Conservation (phyloP, 2,329 filamentous ascomycete species). For the Fusarium kyushuense region DNA sequence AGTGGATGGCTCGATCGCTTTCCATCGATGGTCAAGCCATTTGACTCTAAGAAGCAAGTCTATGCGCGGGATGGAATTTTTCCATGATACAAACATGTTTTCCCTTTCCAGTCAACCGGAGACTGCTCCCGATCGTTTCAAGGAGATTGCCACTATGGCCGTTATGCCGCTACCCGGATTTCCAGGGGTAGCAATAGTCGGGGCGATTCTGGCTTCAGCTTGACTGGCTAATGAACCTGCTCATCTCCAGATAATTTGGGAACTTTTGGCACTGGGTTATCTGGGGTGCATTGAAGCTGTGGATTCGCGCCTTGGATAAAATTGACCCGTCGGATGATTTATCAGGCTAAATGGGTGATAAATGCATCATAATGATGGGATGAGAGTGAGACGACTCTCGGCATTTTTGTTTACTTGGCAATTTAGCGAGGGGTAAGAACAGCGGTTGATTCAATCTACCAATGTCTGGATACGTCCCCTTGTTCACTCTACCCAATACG, state of each 20-base stretch:
- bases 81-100: neutral
- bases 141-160: neutral
- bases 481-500: neutral
- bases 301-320: neutral
- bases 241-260: neutral
- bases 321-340: neutral
- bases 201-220: neutral
- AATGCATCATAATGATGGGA: neutral
- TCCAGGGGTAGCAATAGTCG: neutral
- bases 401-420: constrained; percentile 9
- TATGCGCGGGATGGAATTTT: neutral
- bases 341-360: neutral
- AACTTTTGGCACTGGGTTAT: neutral
- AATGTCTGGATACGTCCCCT: neutral
- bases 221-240: neutral
- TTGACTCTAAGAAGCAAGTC: neutral
- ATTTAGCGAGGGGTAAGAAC: neutral
- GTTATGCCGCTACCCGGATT: neutral
- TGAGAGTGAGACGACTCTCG: neutral
- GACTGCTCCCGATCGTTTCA: neutral
- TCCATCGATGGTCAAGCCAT: neutral
- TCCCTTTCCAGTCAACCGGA: neutral
- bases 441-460: neutral
- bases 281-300: neutral
- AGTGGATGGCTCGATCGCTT: neutral